Conservation (phyloP, 192 early-diverging fungal species). For the Thamnidium elegans region DNA sequence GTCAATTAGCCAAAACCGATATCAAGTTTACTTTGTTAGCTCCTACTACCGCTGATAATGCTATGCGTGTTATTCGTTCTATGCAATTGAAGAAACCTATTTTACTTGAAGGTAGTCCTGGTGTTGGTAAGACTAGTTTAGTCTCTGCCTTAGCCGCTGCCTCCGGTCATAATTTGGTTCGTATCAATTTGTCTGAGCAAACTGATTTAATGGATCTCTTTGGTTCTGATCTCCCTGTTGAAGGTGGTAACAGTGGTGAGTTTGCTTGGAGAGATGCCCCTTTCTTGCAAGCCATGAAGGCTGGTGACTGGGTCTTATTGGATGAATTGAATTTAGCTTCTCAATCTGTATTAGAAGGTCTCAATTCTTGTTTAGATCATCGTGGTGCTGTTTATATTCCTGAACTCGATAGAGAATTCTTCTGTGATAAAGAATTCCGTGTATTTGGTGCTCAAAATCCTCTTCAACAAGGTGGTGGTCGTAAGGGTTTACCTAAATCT, state of each 20-base stretch:
- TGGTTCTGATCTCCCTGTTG: slow-evolving; percentile 95
- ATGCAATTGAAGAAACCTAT: slow-evolving; percentile 91
- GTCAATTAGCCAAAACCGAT: slow-evolving; percentile 44
- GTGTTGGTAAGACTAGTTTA: slow-evolving; percentile 95
- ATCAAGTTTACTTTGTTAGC: slow-evolving; percentile 82
- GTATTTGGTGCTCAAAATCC: slow-evolving; percentile 99
- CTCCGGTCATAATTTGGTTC: slow-evolving; percentile 81
- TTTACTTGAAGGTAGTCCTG: slow-evolving; percentile 94
- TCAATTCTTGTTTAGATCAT: slow-evolving; percentile 98
- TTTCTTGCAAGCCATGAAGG: slow-evolving; percentile 93
- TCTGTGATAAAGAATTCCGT: slow-evolving; percentile 75
- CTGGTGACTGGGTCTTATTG: slow-evolving; percentile 94
- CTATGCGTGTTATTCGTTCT: slow-evolving; percentile 80
- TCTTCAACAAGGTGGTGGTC: slow-evolving; percentile 92
- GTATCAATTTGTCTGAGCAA: slow-evolving; percentile 98
- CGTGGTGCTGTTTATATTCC: slow-evolving; percentile 94
- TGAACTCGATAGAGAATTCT: slow-evolving; percentile 88
- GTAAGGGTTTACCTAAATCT: slow-evolving; percentile 96
- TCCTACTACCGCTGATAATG: slow-evolving; percentile 88
- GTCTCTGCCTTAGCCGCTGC: slow-evolving; percentile 76
- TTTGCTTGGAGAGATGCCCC: slow-evolving; percentile 99
- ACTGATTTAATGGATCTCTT: slow-evolving; percentile 98
- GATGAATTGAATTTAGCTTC: slow-evolving; percentile 99
- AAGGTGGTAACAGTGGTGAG: slow-evolving; percentile 77
- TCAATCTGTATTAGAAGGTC: slow-evolving; percentile 96